phyloP scores from a whole-genome alignment of 2,329 filamentous ascomycete species.

The Hypoxylon sp. region DNA sequence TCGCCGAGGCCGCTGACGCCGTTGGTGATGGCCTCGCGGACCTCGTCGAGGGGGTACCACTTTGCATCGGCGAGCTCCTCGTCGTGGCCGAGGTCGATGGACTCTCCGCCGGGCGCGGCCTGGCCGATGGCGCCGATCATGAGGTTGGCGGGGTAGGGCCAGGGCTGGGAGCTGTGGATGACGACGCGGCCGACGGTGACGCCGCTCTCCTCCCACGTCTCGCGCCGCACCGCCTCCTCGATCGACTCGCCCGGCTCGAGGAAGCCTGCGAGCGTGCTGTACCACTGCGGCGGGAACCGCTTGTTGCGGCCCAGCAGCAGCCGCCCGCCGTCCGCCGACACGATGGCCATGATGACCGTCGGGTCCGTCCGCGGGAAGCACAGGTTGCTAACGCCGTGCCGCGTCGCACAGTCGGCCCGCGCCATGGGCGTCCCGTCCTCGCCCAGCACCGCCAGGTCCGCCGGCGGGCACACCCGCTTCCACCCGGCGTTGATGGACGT shows the following conservation, averaged over 20 bases:
- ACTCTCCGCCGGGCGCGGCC: slow-evolving; percentile 79
- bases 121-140: slow-evolving; percentile 92
- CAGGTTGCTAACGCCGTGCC: slow-evolving; percentile 87
- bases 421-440: slow-evolving; percentile 53
- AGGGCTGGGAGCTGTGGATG: slow-evolving; percentile 84
- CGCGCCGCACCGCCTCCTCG: slow-evolving; percentile 82
- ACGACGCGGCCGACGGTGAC: slow-evolving; percentile 79
- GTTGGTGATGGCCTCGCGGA: slow-evolving; percentile 73
- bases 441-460: slow-evolving; percentile 62
- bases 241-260: slow-evolving; percentile 85
- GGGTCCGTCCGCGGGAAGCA: slow-evolving; percentile 92
- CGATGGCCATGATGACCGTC: slow-evolving; percentile 92
- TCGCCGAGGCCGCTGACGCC: slow-evolving; percentile 75
- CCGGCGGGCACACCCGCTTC: slow-evolving; percentile 80
- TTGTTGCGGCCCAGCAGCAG: slow-evolving; percentile 86
- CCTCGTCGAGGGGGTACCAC: slow-evolving; percentile 86
- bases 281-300: slow-evolving; percentile 85
- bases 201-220: slow-evolving; percentile 87
- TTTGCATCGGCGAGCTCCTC: slow-evolving; percentile 88
- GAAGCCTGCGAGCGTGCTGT: slow-evolving; percentile 87
- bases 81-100: slow-evolving; percentile 83
- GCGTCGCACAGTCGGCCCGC: slow-evolving; percentile 78
- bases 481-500: slow-evolving; percentile 80
- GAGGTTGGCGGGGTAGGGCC: slow-evolving; percentile 84
- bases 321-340: slow-evolving; percentile 79